These are phyloP conservation scores for Alternaria burnsii DNA, from an alignment of 2,329 filamentous ascomycete species.

Conservation along the genomic window DNA sequence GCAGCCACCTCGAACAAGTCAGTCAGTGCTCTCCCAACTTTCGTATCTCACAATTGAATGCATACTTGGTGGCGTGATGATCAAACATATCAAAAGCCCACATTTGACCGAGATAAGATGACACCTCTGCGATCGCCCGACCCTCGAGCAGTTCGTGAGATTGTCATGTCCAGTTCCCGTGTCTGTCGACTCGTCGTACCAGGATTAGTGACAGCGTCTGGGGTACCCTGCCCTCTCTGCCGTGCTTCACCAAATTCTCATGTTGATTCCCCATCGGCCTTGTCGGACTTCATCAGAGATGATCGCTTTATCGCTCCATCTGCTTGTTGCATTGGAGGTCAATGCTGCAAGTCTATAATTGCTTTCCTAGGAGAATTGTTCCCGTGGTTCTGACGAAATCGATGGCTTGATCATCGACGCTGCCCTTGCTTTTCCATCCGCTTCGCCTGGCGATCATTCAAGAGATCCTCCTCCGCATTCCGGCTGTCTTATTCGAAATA, in stretches of 20 bases:
- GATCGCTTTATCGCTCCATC: background rate
- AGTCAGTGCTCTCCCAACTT: background rate
- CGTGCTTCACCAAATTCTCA: conserved; percentile 9
- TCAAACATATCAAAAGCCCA: conserved; percentile 3
- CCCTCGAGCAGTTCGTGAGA: conserved; percentile 23
- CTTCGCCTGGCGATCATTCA: conserved; percentile 16
- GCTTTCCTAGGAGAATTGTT: conserved; percentile 7
- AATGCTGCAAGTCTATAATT: conserved; percentile 3
- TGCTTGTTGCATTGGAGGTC: background rate
- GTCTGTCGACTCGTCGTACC: conserved; percentile 14
- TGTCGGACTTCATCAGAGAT: background rate
- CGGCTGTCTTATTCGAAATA: conserved; percentile 1
- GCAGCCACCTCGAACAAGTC: conserved; percentile 3
- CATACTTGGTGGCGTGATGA: background rate
- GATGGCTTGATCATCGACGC: conserved; percentile 1
- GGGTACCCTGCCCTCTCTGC: conserved; percentile 21
- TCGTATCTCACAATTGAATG: background rate
- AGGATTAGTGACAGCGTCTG: conserved; percentile 15
- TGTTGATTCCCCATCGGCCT: conserved; percentile 2
- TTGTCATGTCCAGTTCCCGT: conserved; percentile 12
- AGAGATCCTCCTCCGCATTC: conserved; percentile 9
- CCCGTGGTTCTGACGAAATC: conserved; percentile 1
- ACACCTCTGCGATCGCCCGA: conserved; percentile 14
- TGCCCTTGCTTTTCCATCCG: conserved; percentile 8
- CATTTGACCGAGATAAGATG: conserved; percentile 17